These are phyloP conservation scores for Balakata baccata DNA, from an alignment of 345 rosid species.

Conservation along the genomic window DNA sequence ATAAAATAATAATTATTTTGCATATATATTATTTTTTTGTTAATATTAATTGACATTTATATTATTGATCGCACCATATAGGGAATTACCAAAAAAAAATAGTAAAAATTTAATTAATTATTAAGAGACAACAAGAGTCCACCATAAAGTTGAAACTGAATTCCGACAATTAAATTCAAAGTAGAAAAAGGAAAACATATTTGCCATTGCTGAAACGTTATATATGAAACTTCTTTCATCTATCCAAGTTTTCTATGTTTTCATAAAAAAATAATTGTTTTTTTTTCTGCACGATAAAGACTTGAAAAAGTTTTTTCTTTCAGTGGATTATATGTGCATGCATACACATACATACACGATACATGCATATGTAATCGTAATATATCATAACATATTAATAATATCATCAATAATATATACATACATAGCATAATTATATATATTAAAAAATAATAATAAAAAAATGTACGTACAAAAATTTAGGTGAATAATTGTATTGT, in stretches of 20 bases:
- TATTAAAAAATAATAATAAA: background rate
- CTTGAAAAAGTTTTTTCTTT: slow-evolving; percentile 3
- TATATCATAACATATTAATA: background rate
- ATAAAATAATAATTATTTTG: too few relatives aligned
- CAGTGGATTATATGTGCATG: slow-evolving; percentile 15
- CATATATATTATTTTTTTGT: too few relatives aligned
- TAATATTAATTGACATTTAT: too few relatives aligned
- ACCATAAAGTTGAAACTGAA: slow-evolving; percentile 13
- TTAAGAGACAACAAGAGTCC: slow-evolving; percentile 21
- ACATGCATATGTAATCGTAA: background rate
- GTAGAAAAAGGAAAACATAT: background rate
- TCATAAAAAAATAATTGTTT: background rate
- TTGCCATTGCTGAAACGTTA: background rate
- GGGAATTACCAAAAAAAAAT: too few relatives aligned
- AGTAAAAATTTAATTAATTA: too few relatives aligned
- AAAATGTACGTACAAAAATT: slow-evolving; percentile 18
- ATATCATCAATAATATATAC: background rate
- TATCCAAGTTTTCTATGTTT: background rate
- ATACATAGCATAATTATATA: too few relatives aligned
- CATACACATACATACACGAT: slow-evolving; percentile 3
- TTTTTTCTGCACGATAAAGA: slow-evolving; percentile 7
- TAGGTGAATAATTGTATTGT: slow-evolving; percentile 41
- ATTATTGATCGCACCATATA: too few relatives aligned
- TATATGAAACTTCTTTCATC: slow-evolving; percentile 8
- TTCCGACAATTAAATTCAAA: slow-evolving; percentile 6